phyloP scores from a whole-genome alignment of 257 asterid genomes.

The Jacaranda copaia region DNA sequence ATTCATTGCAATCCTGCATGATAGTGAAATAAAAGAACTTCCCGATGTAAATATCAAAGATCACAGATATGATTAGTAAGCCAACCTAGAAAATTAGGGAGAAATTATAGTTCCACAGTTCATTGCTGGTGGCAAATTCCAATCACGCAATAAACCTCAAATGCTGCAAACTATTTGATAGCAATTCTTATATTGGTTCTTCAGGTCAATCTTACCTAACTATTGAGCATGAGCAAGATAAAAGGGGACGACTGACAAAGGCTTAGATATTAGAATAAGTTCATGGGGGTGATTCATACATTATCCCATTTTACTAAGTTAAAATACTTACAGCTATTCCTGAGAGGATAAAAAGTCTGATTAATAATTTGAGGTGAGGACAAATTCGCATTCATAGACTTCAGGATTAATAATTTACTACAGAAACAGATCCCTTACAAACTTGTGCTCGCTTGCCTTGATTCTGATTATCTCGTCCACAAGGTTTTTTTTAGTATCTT shows the following conservation, averaged over 20 bases:
- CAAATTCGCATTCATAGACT: neutral
- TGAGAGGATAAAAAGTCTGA: constrained; percentile 21
- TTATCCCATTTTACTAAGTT: constrained; percentile 5
- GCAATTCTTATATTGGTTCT: neutral
- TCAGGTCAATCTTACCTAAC: constrained; percentile 6
- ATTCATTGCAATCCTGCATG: constrained; percentile 5
- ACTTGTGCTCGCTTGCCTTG: constrained; percentile 23
- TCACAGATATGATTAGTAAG: constrained; percentile 16
- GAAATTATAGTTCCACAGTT: constrained; percentile 10
- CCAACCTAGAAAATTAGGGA: constrained; percentile 25
- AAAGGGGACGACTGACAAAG: constrained; percentile 27
- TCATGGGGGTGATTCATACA: neutral
- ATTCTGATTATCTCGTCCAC: constrained; percentile 21
- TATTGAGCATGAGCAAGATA: constrained; percentile 22
- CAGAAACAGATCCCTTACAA: constrained; percentile 4
- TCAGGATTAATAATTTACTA: constrained; percentile 25
- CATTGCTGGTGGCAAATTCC: constrained; percentile 3
- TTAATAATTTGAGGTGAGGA: neutral
- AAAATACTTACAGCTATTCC: constrained; percentile 27
- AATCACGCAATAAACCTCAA: constrained; percentile 16
- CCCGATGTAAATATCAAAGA: constrained; percentile 1
- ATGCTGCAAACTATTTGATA: constrained; percentile 18
- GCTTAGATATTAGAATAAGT: neutral
- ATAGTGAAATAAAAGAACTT: constrained; percentile 5
- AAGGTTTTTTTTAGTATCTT: neutral